These are phyloP conservation scores for Lyophyllum atratum DNA, from an alignment of 768 basidiomycete genomes.

Conservation along the genomic window DNA sequence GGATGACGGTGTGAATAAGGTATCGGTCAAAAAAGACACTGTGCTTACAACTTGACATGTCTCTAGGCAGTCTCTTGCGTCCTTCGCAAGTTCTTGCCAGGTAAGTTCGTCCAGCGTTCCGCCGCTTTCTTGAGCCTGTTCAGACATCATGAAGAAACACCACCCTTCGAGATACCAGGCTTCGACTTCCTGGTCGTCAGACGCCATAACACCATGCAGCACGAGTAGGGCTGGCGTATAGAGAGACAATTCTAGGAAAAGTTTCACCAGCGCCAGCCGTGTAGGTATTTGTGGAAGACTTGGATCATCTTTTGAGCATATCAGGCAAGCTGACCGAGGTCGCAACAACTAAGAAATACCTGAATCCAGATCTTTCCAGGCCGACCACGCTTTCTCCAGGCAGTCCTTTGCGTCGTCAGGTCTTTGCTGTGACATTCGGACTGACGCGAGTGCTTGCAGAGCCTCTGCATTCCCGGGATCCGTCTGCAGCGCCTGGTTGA, in stretches of 20 bases:
- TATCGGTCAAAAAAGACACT: too few species aligned
- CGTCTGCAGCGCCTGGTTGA: slow-evolving; percentile 69
- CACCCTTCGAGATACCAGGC: slow-evolving; percentile 96
- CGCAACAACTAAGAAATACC: slow-evolving; percentile 25
- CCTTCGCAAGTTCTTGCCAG: slow-evolving; percentile 79
- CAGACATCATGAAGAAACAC: slow-evolving; percentile 86
- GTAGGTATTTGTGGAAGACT: slow-evolving; percentile 71
- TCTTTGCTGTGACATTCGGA: slow-evolving; percentile 84
- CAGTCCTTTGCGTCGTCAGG: slow-evolving; percentile 79
- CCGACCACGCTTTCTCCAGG: slow-evolving; percentile 66
- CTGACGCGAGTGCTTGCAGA: slow-evolving; percentile 78
- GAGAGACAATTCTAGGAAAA: slow-evolving; percentile 76
- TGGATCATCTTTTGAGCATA: slow-evolving; percentile 52
- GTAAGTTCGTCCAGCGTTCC: slow-evolving; percentile 53
- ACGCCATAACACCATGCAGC: slow-evolving; percentile 74
- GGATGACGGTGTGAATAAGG: slow-evolving; percentile 4
- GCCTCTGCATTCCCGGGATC: slow-evolving; percentile 81
- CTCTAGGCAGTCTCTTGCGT: slow-evolving; percentile 79
- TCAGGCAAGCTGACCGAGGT: background rate
- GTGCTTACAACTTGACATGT: slow-evolving; percentile 73
- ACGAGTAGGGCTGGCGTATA: slow-evolving; percentile 75
- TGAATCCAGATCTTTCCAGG: slow-evolving; percentile 69
- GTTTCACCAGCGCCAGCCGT: slow-evolving; percentile 73
- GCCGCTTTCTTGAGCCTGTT: slow-evolving; percentile 62
- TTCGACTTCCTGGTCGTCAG: slow-evolving; percentile 86